phyloP scores from a whole-genome alignment of 345 rosid species.

The Firmiana major region DNA sequence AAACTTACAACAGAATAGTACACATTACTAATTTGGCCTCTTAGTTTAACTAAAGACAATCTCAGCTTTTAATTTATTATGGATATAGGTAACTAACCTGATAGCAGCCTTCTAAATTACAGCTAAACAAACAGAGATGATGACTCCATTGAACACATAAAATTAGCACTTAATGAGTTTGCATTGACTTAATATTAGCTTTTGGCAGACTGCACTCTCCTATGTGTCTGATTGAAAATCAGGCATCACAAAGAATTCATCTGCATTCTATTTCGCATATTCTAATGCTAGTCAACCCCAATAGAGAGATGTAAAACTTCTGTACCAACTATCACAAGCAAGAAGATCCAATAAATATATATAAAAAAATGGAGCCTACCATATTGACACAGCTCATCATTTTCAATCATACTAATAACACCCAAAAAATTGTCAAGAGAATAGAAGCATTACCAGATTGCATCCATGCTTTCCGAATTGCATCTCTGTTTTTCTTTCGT shows the following conservation, averaged over 20 bases:
- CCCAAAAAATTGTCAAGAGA: background rate
- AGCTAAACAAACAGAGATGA: background rate
- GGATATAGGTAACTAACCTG: background rate
- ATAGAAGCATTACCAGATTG: conserved; percentile 23
- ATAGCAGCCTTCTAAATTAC: conserved; percentile 1
- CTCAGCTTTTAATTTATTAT: background rate
- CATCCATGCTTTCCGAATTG: too few relatives aligned
- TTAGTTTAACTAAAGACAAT: background rate
- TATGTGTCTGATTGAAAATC: background rate
- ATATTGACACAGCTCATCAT: background rate
- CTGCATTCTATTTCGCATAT: background rate
- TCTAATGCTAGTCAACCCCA: background rate
- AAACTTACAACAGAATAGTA: background rate
- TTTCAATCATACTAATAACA: background rate
- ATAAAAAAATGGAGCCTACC: background rate
- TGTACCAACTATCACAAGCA: background rate
- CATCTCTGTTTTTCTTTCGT: too few relatives aligned
- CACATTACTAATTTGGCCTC: background rate
- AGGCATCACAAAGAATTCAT: conserved; percentile 1
- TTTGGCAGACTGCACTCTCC: background rate
- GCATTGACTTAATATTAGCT: background rate
- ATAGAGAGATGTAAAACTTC: background rate
- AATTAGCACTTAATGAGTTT: background rate
- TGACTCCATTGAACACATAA: background rate
- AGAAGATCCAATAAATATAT: background rate